Percentiles rank a stretch among this genome's conserved stretches.
phyloP scores from a whole-genome alignment of 768 basidiomycete species.

The Psilocybe subaeruginosa region DNA sequence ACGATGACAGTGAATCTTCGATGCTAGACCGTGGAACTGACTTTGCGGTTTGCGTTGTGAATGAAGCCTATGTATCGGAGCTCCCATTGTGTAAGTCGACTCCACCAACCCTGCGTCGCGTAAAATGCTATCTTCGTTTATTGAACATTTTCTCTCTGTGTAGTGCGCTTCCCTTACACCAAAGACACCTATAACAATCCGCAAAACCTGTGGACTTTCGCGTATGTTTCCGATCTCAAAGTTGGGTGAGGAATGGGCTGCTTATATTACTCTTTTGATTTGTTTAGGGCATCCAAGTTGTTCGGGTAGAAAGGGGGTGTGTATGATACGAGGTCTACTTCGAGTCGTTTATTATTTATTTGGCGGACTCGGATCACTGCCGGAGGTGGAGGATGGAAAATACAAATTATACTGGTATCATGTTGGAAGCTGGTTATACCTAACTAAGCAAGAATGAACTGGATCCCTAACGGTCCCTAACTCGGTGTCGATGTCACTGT shows the following conservation, averaged over 20 bases:
- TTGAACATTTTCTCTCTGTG: not conserved
- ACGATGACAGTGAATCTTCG: not conserved
- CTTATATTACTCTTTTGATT: not conserved
- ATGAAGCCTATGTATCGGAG: slow-evolving; percentile 45
- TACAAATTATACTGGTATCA: too few species aligned
- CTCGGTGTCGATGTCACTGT: too few species aligned
- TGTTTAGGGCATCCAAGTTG: slow-evolving; percentile 4
- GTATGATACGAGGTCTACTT: too few species aligned
- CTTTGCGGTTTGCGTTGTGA: not conserved
- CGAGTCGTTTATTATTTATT: too few species aligned
- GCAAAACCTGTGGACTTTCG: slow-evolving; percentile 59
- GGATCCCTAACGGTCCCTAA: too few species aligned
- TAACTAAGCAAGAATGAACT: too few species aligned
- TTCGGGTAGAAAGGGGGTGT: not conserved
- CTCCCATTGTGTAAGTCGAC: slow-evolving; percentile 29
- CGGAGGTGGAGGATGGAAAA: too few species aligned
- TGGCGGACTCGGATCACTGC: too few species aligned
- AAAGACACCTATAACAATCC: slow-evolving; percentile 66
- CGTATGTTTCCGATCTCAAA: slow-evolving; percentile 36
- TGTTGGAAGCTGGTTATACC: too few species aligned
- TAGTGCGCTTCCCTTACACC: slow-evolving; percentile 66
- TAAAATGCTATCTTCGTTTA: not conserved
- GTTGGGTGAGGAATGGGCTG: too few species aligned
- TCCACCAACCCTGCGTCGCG: not conserved
- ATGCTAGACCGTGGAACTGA: not conserved